phyloP scores from a whole-genome alignment of 768 basidiomycete genomes.

The Hebeloma cylindrosporum region DNA sequence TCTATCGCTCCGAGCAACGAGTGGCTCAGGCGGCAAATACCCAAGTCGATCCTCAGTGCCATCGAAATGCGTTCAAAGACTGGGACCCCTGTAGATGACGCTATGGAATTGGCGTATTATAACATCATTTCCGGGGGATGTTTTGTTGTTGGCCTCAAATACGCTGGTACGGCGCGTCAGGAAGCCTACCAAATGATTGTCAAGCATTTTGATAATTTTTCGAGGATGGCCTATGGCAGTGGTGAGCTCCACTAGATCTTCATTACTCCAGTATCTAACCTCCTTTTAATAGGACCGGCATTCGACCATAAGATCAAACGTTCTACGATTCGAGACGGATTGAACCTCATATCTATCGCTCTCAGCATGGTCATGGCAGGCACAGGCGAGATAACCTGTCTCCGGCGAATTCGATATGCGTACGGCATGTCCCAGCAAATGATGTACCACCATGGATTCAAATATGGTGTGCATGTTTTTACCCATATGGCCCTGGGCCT shows the following conservation, averaged over 20 bases:
- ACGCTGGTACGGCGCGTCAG: conserved; percentile 89
- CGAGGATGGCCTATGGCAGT: conserved; percentile 63
- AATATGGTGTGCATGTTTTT: conserved; percentile 88
- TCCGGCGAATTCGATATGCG: conserved; percentile 83
- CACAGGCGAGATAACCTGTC: conserved; percentile 88
- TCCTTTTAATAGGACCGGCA: conserved; percentile 53
- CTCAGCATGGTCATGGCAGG: conserved; percentile 96
- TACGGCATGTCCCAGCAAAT: conserved; percentile 81
- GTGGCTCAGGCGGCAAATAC: conserved; percentile 76
- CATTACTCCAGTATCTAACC: conserved; percentile 1
- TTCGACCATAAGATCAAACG: conserved; percentile 91
- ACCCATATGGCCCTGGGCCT: conserved; percentile 89
- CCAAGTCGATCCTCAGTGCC: conserved; percentile 58
- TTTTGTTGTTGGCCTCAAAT: conserved; percentile 90
- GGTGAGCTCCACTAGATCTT: conserved; percentile 42
- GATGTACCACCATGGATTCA: conserved; percentile 61
- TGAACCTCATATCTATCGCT: conserved; percentile 84
- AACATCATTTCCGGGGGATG: conserved; percentile 90
- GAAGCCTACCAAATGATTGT: conserved; percentile 86
- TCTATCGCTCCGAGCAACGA: conserved; percentile 65
- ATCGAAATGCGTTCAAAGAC: conserved; percentile 50
- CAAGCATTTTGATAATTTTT: conserved; percentile 78
- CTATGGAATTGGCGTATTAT: conserved; percentile 86
- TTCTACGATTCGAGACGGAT: conserved; percentile 80
- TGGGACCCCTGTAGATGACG: conserved; percentile 58